phyloP scores from a whole-genome alignment of 495 filamentous ascomycete species.

The Aspergillus steynii region DNA sequence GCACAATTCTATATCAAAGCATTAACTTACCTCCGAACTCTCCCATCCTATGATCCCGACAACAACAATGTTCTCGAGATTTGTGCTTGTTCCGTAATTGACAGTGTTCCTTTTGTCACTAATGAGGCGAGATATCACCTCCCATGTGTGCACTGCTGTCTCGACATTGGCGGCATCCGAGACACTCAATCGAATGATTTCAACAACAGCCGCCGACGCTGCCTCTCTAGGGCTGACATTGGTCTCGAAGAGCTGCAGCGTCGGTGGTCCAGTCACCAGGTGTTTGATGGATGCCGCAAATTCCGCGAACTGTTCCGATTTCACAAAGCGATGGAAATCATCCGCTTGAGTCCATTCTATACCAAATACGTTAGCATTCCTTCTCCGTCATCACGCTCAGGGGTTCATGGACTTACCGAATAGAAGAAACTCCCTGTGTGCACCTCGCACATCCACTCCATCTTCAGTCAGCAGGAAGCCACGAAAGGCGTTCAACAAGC shows the following conservation, averaged over 20 bases:
- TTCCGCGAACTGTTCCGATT: neutral
- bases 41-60: conserved; percentile 16
- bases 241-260: conserved; percentile 2
- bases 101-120: neutral
- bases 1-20: too few species aligned
- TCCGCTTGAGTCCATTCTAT: neutral
- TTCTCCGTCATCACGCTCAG: too few species aligned
- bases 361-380: neutral
- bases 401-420: neutral
- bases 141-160: neutral
- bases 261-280: conserved; percentile 1
- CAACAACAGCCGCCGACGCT: conserved; percentile 1
- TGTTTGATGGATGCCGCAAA: neutral
- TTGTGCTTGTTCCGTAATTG: neutral
- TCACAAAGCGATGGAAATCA: neutral
- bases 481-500: neutral
- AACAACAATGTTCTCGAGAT: neutral
- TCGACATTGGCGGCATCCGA: neutral
- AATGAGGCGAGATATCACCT: neutral
- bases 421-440: conserved; percentile 1
- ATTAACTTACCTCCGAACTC: conserved; percentile 9
- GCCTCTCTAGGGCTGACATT: neutral
- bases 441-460: neutral
- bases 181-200: neutral
- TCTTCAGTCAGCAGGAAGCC: neutral